Percentiles rank a stretch among this genome's conserved stretches.
These are phyloP conservation scores for Globisporangium yorkense DNA, from an alignment of 352 stramenopile genomes.

Conservation along the genomic window DNA sequence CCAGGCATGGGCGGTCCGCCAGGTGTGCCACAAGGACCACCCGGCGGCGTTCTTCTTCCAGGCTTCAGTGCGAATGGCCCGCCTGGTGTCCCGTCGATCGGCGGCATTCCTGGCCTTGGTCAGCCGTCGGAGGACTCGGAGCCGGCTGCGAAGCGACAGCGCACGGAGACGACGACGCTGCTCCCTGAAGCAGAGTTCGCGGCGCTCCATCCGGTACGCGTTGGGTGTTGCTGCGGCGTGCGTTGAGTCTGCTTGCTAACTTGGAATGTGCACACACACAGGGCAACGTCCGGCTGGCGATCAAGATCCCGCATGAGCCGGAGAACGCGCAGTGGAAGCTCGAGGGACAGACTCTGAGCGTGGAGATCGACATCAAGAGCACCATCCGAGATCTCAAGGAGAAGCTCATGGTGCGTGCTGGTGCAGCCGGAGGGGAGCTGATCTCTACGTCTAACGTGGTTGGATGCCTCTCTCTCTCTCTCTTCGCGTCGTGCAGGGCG, in stretches of 20 bases:
- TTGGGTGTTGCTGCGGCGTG: background rate
- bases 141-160: conserved; percentile 64
- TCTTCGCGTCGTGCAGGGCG: conserved; percentile 18
- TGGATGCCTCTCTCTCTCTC: background rate
- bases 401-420: conserved; percentile 56
- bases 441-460: background rate
- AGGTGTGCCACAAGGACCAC: conserved; percentile 15
- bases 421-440: background rate
- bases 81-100: background rate
- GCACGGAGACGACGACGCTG: conserved; percentile 46
- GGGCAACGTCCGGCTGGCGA: conserved; percentile 54
- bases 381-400: conserved; percentile 92
- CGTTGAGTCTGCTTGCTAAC: background rate
- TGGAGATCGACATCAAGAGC: conserved; percentile 86
- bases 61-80: too few species aligned
- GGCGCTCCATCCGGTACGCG: conserved; percentile 57
- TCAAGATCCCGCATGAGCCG: conserved; percentile 85
- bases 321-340: conserved; percentile 92
- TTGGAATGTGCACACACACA: conserved; percentile 18
- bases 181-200: conserved; percentile 82
- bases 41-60: too few species aligned
- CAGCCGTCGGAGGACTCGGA: conserved; percentile 25
- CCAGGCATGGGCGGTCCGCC: conserved; percentile 18
- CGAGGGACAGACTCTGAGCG: conserved; percentile 87
- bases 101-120: conserved; percentile 4